phyloP scores from a whole-genome alignment of 2,329 filamentous ascomycete species.

The Helminthosporium solani region DNA sequence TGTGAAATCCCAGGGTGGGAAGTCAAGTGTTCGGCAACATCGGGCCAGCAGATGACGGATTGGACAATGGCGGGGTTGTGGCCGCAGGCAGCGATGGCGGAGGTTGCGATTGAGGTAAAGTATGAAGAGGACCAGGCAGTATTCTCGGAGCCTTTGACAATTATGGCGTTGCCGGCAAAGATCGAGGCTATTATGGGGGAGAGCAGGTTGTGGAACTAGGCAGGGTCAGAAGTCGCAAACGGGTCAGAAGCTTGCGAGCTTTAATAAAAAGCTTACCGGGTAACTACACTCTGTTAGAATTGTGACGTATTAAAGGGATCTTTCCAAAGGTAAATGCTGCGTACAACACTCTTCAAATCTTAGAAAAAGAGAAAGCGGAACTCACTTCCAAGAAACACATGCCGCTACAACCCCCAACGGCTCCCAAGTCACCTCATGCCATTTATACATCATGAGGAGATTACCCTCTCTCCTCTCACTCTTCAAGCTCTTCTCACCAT shows the following conservation, averaged over 20 bases:
- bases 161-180: slow-evolving; percentile 86
- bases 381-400: slow-evolving; percentile 93
- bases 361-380: slow-evolving; percentile 4
- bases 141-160: slow-evolving; percentile 93
- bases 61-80: slow-evolving; percentile 82
- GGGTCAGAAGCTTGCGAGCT: background rate
- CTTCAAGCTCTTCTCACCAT: slow-evolving; percentile 78
- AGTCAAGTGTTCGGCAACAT: slow-evolving; percentile 77
- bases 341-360: slow-evolving; percentile 1
- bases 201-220: slow-evolving; percentile 85
- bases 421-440: slow-evolving; percentile 86
- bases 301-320: background rate
- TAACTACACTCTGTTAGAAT: slow-evolving; percentile 35
- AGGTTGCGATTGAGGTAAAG: slow-evolving; percentile 76
- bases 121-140: slow-evolving; percentile 90
- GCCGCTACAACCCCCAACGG: slow-evolving; percentile 90
- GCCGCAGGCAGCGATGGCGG: slow-evolving; percentile 78
- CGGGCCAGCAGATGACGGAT: slow-evolving; percentile 82
- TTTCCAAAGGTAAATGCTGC: no score
- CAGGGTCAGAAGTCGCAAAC: slow-evolving; percentile 29
- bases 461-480: slow-evolving; percentile 79
- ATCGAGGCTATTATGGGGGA: slow-evolving; percentile 87
- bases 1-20: slow-evolving; percentile 82
- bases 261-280: slow-evolving; percentile 36
- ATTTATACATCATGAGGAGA: slow-evolving; percentile 92